Conservation (phyloP, 148 eudicot genomes). For the Fagopyrum tataricum region DNA sequence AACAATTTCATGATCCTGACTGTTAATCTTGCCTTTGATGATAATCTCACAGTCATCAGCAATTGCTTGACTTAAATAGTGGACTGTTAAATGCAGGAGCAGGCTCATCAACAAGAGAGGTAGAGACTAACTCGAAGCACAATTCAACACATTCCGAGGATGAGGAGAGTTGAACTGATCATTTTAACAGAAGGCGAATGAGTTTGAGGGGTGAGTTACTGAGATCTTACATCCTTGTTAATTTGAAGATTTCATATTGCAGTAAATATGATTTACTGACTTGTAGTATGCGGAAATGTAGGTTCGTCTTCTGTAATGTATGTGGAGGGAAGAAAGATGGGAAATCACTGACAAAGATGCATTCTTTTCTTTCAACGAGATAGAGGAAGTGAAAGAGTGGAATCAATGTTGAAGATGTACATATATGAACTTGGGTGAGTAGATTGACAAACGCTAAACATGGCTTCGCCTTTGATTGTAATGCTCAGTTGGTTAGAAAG, state of each 20-base stretch:
- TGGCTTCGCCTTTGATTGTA: not conserved
- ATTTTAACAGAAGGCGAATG: not conserved
- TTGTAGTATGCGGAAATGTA: not conserved
- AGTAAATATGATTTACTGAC: not conserved
- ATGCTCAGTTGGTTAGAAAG: not conserved
- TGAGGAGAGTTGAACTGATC: conserved; percentile 26
- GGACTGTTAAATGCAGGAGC: conserved; percentile 23
- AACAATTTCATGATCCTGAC: not conserved
- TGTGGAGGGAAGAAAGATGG: conserved; percentile 2
- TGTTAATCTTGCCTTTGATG: not conserved
- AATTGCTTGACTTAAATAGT: not conserved
- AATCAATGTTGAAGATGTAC: conserved; percentile 7
- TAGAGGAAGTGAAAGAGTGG: not conserved
- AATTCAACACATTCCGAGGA: conserved; percentile 28
- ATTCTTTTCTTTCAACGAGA: not conserved
- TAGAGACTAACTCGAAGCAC: conserved; percentile 20
- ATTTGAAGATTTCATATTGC: not conserved
- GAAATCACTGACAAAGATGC: not conserved
- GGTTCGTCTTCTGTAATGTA: conserved; percentile 4
- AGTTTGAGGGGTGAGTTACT: not conserved
- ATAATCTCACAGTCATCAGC: not conserved
- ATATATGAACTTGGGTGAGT: not conserved
- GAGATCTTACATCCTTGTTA: not conserved
- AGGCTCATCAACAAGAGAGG: conserved; percentile 30
- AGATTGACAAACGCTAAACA: not conserved